Percentiles rank a stretch among this genome's conserved stretches.
Conservation (phyloP, 306 rosid genomes). For the barrel medic (Medicago truncatula) region MtrunA17r5.0-ANR NC_053045.1:43016001-43016500, state of each 20-base stretch:
- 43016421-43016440: constrained; percentile 32
- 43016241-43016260: constrained; percentile 42
- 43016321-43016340: constrained; percentile 43
- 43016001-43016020: not conserved
- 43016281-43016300: constrained; percentile 47
- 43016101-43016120: constrained; percentile 39
- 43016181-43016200: constrained; percentile 47
- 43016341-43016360: constrained; percentile 42
- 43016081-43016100: constrained; percentile 46
- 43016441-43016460: constrained; percentile 19
- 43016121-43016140: constrained; percentile 43
- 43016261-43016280: constrained; percentile 47
- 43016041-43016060: constrained; percentile 31
- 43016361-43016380: constrained; percentile 10
- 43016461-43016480: not conserved
- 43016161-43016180: constrained; percentile 47
- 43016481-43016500: constrained; percentile 30
- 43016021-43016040: constrained; percentile 43
- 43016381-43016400: constrained; percentile 2
- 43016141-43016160: constrained; percentile 48
- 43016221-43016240: constrained; percentile 46
- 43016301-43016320: constrained; percentile 50
- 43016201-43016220: constrained; percentile 41
- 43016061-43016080: constrained; percentile 42
- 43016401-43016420: constrained; percentile 40